Conservation (phyloP, 2,329 filamentous ascomycete species). For the Chrysoporthe cubensis region DNA sequence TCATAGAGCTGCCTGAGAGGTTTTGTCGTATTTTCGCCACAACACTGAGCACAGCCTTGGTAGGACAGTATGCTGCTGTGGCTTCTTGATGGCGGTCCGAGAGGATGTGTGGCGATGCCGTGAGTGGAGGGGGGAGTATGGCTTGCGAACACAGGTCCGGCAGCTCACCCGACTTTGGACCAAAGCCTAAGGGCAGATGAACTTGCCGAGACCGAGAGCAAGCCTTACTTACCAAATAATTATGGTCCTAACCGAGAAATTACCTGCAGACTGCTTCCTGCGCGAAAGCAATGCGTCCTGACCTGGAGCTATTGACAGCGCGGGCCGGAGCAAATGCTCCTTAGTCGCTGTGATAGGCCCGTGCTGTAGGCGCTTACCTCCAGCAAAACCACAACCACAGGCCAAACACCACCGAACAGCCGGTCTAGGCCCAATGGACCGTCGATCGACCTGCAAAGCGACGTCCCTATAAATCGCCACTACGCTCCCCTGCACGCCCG, state of each 20-base stretch:
- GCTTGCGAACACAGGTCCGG: background rate
- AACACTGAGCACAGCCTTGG: slow-evolving; percentile 9
- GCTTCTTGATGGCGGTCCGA: slow-evolving; percentile 8
- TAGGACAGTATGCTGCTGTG: slow-evolving; percentile 7
- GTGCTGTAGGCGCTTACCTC: slow-evolving; percentile 32
- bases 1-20: slow-evolving; percentile 12
- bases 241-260: slow-evolving; percentile 19
- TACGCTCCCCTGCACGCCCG: background rate
- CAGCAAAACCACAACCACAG: slow-evolving; percentile 15
- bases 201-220: background rate
- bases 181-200: background rate
- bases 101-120: slow-evolving; percentile 15
- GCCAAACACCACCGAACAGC: background rate
- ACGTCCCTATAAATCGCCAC: slow-evolving; percentile 13
- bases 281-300: slow-evolving; percentile 26
- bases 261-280: slow-evolving; percentile 36
- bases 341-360: slow-evolving; percentile 37
- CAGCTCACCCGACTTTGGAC: background rate
- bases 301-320: slow-evolving; percentile 29
- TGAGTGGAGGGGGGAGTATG: background rate
- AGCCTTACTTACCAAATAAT: background rate
- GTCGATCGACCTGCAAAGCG: slow-evolving; percentile 20
- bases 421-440: slow-evolving; percentile 19
- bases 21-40: slow-evolving; percentile 23
- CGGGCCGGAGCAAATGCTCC: slow-evolving; percentile 43